These are phyloP conservation scores for Saccharomyces hybrid DNA, from an alignment of 1,139 yeast genomes.

Conservation along the genomic window DNA sequence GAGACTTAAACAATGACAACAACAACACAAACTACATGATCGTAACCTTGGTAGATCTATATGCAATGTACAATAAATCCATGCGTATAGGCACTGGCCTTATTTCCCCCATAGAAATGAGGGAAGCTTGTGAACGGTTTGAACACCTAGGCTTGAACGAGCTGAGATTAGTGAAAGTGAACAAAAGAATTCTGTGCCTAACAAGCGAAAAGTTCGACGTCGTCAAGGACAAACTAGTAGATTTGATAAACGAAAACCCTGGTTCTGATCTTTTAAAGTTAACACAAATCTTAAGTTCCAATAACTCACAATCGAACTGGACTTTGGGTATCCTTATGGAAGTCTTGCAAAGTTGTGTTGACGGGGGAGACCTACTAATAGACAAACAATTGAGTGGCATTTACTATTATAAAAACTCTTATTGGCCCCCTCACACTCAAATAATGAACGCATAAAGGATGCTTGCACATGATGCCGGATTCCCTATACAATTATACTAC, in stretches of 20 bases:
- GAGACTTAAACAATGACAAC: conserved; percentile 15
- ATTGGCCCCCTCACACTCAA: conserved; percentile 11
- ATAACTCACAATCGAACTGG: conserved; percentile 44
- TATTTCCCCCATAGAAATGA: conserved; percentile 51
- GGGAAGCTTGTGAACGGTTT: conserved; percentile 44
- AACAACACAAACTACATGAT: conserved; percentile 42
- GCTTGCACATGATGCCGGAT: not conserved
- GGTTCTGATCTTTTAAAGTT: conserved; percentile 27
- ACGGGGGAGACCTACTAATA: conserved; percentile 49
- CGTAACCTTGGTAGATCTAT: conserved; percentile 52
- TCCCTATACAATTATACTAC: not conserved
- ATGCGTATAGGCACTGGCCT: conserved; percentile 48
- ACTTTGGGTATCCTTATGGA: conserved; percentile 62
- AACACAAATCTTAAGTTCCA: conserved; percentile 14
- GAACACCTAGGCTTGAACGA: conserved; percentile 40
- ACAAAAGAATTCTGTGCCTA: conserved; percentile 38
- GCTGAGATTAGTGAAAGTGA: conserved; percentile 35
- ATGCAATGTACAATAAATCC: conserved; percentile 52
- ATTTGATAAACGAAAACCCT: conserved; percentile 28
- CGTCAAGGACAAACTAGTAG: conserved; percentile 28
- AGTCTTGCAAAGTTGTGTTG: conserved; percentile 55
- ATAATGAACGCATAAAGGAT: not conserved
- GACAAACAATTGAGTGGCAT: conserved; percentile 44
- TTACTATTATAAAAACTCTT: conserved; percentile 21
- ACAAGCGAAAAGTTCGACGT: conserved; percentile 35